Evolutionary conservation across 2,329 filamentous ascomycete genomes (phyloP), one percentile per base, ranked within the genome.

Genomic region (Ophiostoma montium): DNA sequence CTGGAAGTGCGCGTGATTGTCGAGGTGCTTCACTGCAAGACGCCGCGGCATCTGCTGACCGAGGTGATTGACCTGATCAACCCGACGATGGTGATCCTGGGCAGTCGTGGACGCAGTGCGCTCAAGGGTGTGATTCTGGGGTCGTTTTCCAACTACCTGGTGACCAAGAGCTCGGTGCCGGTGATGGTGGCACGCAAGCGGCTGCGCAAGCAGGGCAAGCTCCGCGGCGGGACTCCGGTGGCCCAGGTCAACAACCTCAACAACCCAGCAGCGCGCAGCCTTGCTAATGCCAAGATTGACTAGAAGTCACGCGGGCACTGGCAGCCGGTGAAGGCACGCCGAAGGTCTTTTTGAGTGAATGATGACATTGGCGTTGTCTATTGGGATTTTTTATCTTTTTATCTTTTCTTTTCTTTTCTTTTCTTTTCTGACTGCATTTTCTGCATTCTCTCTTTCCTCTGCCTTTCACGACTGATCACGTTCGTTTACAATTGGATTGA

Each of bases 21-120:
- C 32, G 92, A 98, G 66, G 90, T 96, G 27, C 83, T 98, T 56
- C 92, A 96, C 66, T 96, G 92, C 80, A 96, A 95, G 72, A 95
- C 86, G 60, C 88, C 92, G 4, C 90, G 92, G 64, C 89, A 95
- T 63, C 75, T 96, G 69, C 88, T 98, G 55, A 94, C 88, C 1
- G 92, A 96, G 69, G 88, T 95, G 67, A 96, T 98, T 64, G 92
- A 98, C 63, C 78, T 86, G 55, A 76, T 96, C 47, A 85, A 84
- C 55, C 92, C 92, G 5, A 96, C 90, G 1, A 70, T 98, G 52
- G 90, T 95, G 18, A 87, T 98, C 56, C 78, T 96, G 51, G 92
- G 92, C 46, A 95, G 88, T 54, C 76, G 92, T 57, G 92, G 92
- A 30, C 79, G 89, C 55, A 95, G 87, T 64, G 87, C 88, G 39